Conservation (phyloP, 768 basidiomycete genomes). For the Brasilioporus rufonigricans region DNA sequence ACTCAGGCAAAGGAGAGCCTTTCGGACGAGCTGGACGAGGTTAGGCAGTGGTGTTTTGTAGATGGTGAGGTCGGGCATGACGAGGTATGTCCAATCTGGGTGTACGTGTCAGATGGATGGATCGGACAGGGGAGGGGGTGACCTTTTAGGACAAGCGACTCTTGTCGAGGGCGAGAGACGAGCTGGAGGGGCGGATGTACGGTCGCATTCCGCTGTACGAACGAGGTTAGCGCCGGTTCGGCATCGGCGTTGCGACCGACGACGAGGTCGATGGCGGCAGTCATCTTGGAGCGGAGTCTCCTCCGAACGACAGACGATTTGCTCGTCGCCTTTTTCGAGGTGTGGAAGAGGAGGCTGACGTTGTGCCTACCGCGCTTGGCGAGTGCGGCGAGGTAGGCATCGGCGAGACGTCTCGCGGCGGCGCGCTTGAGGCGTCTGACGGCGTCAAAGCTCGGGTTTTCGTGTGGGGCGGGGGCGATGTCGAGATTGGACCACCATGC, state of each 20-base stretch:
- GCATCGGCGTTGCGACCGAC: conserved; percentile 15
- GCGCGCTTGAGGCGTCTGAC: neutral
- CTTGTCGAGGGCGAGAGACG: neutral
- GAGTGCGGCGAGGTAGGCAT: conserved; percentile 5
- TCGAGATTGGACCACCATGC: neutral
- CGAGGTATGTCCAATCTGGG: conserved; percentile 30
- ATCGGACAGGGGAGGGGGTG: neutral
- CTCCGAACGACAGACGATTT: conserved; percentile 23
- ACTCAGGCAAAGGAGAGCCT: conserved; percentile 15
- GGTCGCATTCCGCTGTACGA: neutral
- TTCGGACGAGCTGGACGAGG: conserved; percentile 23
- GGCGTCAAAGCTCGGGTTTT: neutral
- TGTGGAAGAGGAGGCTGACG: conserved; percentile 20
- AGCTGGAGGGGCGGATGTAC: conserved; percentile 7
- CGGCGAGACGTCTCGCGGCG: neutral
- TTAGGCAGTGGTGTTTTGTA: conserved; percentile 26
- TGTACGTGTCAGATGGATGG: neutral
- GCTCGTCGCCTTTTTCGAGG: conserved; percentile 24
- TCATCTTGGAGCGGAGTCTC: conserved; percentile 22
- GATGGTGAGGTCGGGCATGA: conserved; percentile 21
- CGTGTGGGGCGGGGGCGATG: neutral
- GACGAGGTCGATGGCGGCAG: conserved; percentile 18
- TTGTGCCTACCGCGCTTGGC: conserved; percentile 8
- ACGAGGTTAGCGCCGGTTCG: neutral
- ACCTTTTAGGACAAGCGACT: conserved; percentile 20